Conservation (phyloP, 345 rosid species). For the Eucalyptus regnans region DNA sequence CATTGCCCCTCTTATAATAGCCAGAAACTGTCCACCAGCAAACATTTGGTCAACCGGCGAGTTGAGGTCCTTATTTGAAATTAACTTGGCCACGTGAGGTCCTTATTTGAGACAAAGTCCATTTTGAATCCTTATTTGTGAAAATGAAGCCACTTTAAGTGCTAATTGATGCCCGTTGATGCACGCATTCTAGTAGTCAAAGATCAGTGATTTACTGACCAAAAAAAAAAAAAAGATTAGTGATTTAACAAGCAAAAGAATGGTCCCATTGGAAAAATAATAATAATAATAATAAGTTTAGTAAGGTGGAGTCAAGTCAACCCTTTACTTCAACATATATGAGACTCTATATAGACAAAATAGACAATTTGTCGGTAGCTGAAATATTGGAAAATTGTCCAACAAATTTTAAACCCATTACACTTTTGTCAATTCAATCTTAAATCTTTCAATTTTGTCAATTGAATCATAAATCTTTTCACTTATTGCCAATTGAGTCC, state of each 20-base stretch:
- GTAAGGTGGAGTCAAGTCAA: not conserved
- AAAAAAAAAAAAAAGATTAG: too few relatives aligned
- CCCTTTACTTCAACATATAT: not conserved
- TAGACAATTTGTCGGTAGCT: not conserved
- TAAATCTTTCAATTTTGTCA: too few relatives aligned
- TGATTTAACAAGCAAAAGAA: not conserved
- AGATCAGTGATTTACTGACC: not conserved
- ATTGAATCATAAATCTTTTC: too few relatives aligned
- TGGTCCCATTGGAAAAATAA: not conserved
- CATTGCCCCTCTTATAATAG: too few relatives aligned
- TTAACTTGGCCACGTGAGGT: too few relatives aligned
- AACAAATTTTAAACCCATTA: not conserved
- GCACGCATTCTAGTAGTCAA: not conserved
- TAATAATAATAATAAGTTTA: not conserved
- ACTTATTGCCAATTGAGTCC: rapidly evolving
- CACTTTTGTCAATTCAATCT: not conserved
- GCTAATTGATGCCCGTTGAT: not conserved
- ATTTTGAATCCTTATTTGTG: too few relatives aligned
- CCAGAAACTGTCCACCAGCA: too few relatives aligned
- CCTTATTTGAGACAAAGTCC: too few relatives aligned
- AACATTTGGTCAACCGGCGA: too few relatives aligned
- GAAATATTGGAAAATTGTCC: not conserved
- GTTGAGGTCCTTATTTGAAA: too few relatives aligned
- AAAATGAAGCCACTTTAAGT: too few relatives aligned
- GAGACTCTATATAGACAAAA: not conserved